phyloP scores from a whole-genome alignment of 768 basidiomycete species.

The Exidia glandulosa region DNA sequence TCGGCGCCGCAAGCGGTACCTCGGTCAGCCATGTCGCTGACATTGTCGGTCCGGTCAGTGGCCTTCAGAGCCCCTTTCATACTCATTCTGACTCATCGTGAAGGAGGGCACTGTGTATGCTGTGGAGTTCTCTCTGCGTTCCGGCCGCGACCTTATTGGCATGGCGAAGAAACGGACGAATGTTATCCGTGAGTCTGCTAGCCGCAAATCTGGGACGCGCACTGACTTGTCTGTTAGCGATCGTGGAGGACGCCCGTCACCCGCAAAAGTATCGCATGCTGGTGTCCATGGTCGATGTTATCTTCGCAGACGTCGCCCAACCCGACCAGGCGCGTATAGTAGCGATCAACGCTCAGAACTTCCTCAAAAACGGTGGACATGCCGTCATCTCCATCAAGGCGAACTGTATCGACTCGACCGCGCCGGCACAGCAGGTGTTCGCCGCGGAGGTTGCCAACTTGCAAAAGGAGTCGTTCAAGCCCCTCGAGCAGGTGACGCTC shows the following conservation, averaged over 20 bases:
- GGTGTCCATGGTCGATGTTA: conserved; percentile 87
- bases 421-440: conserved; percentile 80
- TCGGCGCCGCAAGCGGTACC: conserved; percentile 96
- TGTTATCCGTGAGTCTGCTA: conserved; percentile 64
- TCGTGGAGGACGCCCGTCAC: conserved; percentile 93
- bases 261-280: conserved; percentile 98
- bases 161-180: conserved; percentile 99
- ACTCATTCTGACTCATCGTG: conserved; percentile 4
- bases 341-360: conserved; percentile 82
- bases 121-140: conserved; percentile 94
- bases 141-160: conserved; percentile 93
- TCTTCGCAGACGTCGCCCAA: conserved; percentile 97
- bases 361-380: conserved; percentile 91
- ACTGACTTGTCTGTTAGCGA: conserved; percentile 39
- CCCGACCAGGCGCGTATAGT: conserved; percentile 99
- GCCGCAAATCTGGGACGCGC: background rate
- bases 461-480: conserved; percentile 74
- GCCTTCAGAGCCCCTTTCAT: conserved; percentile 3
- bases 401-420: conserved; percentile 96
- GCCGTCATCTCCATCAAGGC: conserved; percentile 97
- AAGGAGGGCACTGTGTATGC: conserved; percentile 96
- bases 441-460: conserved; percentile 76
- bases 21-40: conserved; percentile 98
- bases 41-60: conserved; percentile 88
- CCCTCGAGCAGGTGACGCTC: conserved; percentile 88